phyloP scores from a whole-genome alignment of 164 flowering plant genomes.

The Tinospora cordifolia region DNA sequence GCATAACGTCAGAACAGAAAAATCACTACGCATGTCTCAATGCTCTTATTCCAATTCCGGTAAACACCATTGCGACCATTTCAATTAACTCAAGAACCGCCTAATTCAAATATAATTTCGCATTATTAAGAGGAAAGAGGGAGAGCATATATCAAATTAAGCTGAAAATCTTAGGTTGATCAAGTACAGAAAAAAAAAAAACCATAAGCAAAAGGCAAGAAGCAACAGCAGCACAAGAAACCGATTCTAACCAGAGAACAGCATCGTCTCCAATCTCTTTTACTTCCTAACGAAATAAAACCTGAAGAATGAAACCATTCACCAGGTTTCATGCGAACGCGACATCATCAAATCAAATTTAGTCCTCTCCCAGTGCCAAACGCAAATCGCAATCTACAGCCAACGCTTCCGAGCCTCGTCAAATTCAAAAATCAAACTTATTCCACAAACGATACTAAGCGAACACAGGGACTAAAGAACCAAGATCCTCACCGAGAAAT shows the following conservation, averaged over 20 bases:
- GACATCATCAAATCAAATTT: background rate
- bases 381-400: too few relatives aligned
- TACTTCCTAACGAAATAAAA: too few relatives aligned
- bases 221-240: background rate
- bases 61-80: background rate
- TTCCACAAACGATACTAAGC: background rate
- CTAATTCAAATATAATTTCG: background rate
- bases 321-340: background rate
- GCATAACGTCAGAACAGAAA: background rate
- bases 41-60: background rate
- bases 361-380: background rate
- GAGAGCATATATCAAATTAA: background rate
- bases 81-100: background rate
- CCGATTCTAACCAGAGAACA: background rate
- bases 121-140: background rate
- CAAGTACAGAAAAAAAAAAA: background rate
- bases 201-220: too few relatives aligned
- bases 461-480: background rate
- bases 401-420: background rate
- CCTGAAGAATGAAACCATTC: background rate
- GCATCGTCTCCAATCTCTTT: slow-evolving; percentile 4
- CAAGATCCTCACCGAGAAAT: too few relatives aligned
- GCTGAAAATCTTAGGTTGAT: background rate
- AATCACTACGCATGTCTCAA: background rate
- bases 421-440: background rate